Conservation (phyloP, 495 filamentous ascomycete genomes). For the Hypoxylon intermedium region DNA sequence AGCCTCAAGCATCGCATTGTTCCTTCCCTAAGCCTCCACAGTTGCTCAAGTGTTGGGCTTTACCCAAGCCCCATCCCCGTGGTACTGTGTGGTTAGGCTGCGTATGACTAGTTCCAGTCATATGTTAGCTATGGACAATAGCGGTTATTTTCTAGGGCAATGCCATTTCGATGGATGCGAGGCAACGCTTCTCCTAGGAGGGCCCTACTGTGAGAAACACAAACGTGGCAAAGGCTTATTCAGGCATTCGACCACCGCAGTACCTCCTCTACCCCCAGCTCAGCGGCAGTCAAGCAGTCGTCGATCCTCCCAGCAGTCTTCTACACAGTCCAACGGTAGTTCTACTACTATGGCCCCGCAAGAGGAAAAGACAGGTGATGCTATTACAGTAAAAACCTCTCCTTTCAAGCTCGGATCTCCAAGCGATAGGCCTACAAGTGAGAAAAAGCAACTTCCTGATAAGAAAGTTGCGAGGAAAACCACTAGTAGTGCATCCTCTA, state of each 20-base stretch:
- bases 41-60: conserved; percentile 16
- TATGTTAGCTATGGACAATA: conserved; percentile 20
- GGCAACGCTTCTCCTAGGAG: conserved; percentile 17
- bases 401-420: neutral
- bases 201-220: conserved; percentile 24
- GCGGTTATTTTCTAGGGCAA: conserved; percentile 9
- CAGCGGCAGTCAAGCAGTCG: neutral
- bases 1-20: conserved; percentile 11
- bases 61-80: conserved; percentile 14
- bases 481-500: conserved; percentile 4
- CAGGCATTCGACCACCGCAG: neutral
- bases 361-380: conserved; percentile 22
- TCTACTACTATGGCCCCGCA: conserved; percentile 1
- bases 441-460: conserved; percentile 35
- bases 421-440: conserved; percentile 18
- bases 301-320: neutral
- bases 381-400: conserved; percentile 29
- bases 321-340: neutral
- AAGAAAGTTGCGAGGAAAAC: conserved; percentile 38
- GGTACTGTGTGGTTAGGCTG: neutral
- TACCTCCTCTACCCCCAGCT: neutral
- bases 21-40: conserved; percentile 15
- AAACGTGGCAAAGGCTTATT: neutral
- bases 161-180: conserved; percentile 32
- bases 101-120: conserved; percentile 4